These are phyloP conservation scores for Platanthera guangdongensis DNA, from an alignment of 106 monocot genomes.

Conservation along the genomic window DNA sequence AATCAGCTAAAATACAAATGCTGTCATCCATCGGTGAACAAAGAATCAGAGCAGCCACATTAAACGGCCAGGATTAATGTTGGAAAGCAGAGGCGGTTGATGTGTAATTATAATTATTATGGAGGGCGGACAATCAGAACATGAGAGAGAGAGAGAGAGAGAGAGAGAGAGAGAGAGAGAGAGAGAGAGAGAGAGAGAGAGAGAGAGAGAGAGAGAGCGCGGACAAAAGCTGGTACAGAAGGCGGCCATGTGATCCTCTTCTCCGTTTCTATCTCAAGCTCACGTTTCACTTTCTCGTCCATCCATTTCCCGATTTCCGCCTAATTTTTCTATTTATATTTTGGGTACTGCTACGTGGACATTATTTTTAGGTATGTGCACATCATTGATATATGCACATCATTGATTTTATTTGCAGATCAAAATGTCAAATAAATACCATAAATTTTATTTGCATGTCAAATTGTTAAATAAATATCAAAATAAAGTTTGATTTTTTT, in stretches of 20 bases:
- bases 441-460: too few relatives aligned
- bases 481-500: too few relatives aligned
- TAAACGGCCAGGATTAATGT: not conserved
- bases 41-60: not conserved
- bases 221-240: not conserved
- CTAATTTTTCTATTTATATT: not conserved
- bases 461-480: too few relatives aligned
- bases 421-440: too few relatives aligned
- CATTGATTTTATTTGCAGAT: too few relatives aligned
- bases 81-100: not conserved
- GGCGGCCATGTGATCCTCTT: not conserved
- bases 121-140: not conserved
- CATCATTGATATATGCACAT: too few relatives aligned
- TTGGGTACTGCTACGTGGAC: too few relatives aligned
- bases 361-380: too few relatives aligned
- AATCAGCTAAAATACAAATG: not conserved
- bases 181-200: not conserved
- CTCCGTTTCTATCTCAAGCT: not conserved
- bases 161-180: not conserved
- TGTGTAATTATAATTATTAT: not conserved
- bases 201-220: not conserved
- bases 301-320: not conserved
- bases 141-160: not conserved
- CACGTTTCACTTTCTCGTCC: too few relatives aligned
- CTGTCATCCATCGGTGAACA: not conserved